A percentile compares a stretch with the other conserved stretches of the same genome.
These are phyloP conservation scores for Atkinsonella hypoxylon DNA, from an alignment of 2,329 filamentous ascomycete genomes.

Conservation along the genomic window DNA sequence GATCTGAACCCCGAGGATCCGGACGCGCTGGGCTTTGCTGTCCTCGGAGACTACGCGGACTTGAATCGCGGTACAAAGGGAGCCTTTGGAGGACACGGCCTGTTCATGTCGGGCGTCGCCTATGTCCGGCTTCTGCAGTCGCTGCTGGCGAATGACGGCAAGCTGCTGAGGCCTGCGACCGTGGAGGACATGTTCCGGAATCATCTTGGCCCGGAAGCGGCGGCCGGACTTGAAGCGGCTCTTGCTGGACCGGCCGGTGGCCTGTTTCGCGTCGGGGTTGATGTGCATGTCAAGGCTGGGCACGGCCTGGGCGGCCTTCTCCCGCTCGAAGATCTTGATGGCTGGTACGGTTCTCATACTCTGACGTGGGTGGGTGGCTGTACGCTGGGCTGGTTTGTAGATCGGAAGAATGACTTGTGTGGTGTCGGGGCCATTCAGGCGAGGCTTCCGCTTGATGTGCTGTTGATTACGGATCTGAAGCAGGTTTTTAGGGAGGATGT, in stretches of 20 bases:
- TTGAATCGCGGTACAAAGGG: slow-evolving; percentile 21
- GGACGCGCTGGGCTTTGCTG: slow-evolving; percentile 20
- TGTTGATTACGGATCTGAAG: slow-evolving; percentile 21
- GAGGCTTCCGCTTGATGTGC: slow-evolving; percentile 19
- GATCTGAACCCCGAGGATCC: slow-evolving; percentile 27
- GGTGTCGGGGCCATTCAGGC: slow-evolving; percentile 29
- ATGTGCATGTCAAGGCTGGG: slow-evolving; percentile 20
- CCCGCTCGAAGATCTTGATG: slow-evolving; percentile 26
- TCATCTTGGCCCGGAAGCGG: slow-evolving; percentile 24
- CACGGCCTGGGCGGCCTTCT: slow-evolving; percentile 30
- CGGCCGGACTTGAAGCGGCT: slow-evolving; percentile 14
- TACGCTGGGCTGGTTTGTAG: slow-evolving; percentile 36
- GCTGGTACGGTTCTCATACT: slow-evolving; percentile 30
- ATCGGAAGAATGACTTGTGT: slow-evolving; percentile 33
- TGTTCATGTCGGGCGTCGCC: slow-evolving; percentile 24
- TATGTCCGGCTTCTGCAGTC: slow-evolving; percentile 25
- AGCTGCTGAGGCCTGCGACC: slow-evolving; percentile 29
- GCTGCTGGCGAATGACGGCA: slow-evolving; percentile 35
- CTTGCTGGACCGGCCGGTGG: slow-evolving; percentile 19
- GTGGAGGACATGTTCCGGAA: slow-evolving; percentile 34
- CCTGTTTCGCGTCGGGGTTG: slow-evolving; percentile 25
- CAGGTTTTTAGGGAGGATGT: slow-evolving; percentile 29
- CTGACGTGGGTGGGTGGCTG: slow-evolving; percentile 34
- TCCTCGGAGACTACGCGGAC: slow-evolving; percentile 21
- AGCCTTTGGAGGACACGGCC: slow-evolving; percentile 33